Evolutionary conservation across 495 filamentous ascomycete species (phyloP).

Genomic region (Neurospora sp.): DNA sequence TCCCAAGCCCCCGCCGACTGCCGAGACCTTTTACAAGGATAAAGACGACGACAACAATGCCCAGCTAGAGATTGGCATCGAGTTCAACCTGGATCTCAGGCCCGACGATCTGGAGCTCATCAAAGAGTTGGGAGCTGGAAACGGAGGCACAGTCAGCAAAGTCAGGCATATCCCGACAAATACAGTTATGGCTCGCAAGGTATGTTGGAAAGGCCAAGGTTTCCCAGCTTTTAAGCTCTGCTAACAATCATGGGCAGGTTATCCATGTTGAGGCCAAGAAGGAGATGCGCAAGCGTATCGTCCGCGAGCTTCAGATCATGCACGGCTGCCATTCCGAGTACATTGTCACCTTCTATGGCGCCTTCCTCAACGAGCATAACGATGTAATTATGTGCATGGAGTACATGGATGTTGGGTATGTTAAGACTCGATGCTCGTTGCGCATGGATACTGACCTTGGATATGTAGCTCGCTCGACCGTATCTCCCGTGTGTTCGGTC

Average conservation of each 20-base stretch:
- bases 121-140: constrained; percentile 90
- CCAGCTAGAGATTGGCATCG: constrained; percentile 89
- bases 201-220: constrained; percentile 27
- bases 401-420: constrained; percentile 98
- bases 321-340: constrained; percentile 93
- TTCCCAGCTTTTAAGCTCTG: background rate
- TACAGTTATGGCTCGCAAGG: constrained; percentile 96
- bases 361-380: constrained; percentile 88
- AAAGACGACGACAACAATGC: constrained; percentile 53
- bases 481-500: constrained; percentile 88
- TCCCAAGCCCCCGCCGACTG: constrained; percentile 35
- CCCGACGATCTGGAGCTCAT: constrained; percentile 87
- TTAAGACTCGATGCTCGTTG: background rate
- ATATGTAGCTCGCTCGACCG: constrained; percentile 72
- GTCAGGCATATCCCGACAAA: constrained; percentile 91
- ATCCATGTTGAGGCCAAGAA: constrained; percentile 98
- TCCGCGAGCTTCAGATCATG: constrained; percentile 94
- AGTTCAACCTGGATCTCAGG: constrained; percentile 86
- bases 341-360: constrained; percentile 95
- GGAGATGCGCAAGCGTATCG: constrained; percentile 89
- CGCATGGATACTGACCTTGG: constrained; percentile 24
- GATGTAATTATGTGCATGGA: constrained; percentile 99
- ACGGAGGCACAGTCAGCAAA: constrained; percentile 96
- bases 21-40: constrained; percentile 39
- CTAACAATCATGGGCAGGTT: constrained; percentile 45